Conservation (phyloP, 2,329 filamentous ascomycete genomes). For the Ascomycota sp. region DNA sequence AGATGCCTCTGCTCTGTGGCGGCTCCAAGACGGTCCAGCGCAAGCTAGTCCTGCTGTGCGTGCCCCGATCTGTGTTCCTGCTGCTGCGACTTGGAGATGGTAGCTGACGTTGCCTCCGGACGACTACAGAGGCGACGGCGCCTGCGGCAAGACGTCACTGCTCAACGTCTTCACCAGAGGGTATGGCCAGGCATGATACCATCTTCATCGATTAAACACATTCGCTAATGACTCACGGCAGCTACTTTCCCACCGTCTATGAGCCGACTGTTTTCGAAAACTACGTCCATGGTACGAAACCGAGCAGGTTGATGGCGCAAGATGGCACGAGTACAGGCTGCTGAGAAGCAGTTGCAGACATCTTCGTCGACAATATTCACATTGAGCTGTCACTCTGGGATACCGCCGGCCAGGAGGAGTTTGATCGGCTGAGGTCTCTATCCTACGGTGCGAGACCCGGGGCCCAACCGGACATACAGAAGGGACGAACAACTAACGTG, state of each 20-base stretch:
- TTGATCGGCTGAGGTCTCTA: conserved; percentile 82
- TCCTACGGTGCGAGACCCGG: conserved; percentile 52
- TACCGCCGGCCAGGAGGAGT: conserved; percentile 96
- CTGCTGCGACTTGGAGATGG: neutral
- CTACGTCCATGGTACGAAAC: conserved; percentile 68
- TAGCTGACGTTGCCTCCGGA: conserved; percentile 3
- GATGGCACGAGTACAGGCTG: neutral
- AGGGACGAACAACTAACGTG: too few species aligned
- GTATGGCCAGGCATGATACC: conserved; percentile 20
- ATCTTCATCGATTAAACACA: too few species aligned
- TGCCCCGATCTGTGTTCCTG: conserved; percentile 1
- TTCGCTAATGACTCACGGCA: conserved; percentile 13
- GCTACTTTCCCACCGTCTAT: conserved; percentile 95
- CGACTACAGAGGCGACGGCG: conserved; percentile 61
- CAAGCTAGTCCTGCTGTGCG: conserved; percentile 81
- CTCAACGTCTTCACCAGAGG: conserved; percentile 97
- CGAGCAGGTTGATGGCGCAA: neutral
- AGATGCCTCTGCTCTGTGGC: conserved; percentile 28
- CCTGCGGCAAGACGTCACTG: conserved; percentile 89
- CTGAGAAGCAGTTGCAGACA: conserved; percentile 36
- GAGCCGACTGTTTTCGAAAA: conserved; percentile 98
- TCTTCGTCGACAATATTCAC: conserved; percentile 93
- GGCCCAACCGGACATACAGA: neutral
- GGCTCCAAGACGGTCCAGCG: conserved; percentile 75
- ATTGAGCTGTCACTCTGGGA: conserved; percentile 98